phyloP scores from a whole-genome alignment of 2,329 filamentous ascomycete species.

The Dactylellina leptospora region DNA sequence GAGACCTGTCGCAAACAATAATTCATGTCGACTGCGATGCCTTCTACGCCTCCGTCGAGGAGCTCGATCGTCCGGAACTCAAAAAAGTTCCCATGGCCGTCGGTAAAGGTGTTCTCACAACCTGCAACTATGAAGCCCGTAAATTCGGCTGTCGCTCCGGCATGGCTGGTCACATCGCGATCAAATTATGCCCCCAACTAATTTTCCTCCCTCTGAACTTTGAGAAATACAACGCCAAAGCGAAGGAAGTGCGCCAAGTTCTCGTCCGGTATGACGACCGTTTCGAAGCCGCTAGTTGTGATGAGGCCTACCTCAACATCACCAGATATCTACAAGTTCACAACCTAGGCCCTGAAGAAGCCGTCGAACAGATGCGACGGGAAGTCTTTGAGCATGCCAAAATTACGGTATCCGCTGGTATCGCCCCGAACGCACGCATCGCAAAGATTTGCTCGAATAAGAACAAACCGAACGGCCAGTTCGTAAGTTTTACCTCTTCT shows the following conservation, averaged over 20 bases:
- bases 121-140: constrained; percentile 86
- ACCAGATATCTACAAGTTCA: constrained; percentile 83
- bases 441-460: constrained; percentile 95
- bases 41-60: constrained; percentile 93
- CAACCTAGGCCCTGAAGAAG: constrained; percentile 74
- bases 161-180: constrained; percentile 95
- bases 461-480: constrained; percentile 97
- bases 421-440: constrained; percentile 89
- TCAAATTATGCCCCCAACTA: constrained; percentile 83
- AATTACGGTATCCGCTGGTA: constrained; percentile 91
- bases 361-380: constrained; percentile 77
- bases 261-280: constrained; percentile 86
- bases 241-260: constrained; percentile 82
- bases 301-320: constrained; percentile 96
- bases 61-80: constrained; percentile 61
- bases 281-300: constrained; percentile 92
- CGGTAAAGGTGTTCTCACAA: constrained; percentile 75
- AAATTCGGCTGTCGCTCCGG: constrained; percentile 90
- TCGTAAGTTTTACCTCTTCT: constrained; percentile 60
- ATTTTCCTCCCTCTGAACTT: constrained; percentile 86
- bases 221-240: constrained; percentile 89
- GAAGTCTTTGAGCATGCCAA: constrained; percentile 79
- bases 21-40: constrained; percentile 97
- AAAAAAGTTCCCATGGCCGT: constrained; percentile 82
- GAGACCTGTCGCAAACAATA: constrained; percentile 84